Evolutionary conservation across 768 basidiomycete species (phyloP), one percentile per base, ranked within the genome.

Genomic region (Hypsizygus marmoreus): DNA sequence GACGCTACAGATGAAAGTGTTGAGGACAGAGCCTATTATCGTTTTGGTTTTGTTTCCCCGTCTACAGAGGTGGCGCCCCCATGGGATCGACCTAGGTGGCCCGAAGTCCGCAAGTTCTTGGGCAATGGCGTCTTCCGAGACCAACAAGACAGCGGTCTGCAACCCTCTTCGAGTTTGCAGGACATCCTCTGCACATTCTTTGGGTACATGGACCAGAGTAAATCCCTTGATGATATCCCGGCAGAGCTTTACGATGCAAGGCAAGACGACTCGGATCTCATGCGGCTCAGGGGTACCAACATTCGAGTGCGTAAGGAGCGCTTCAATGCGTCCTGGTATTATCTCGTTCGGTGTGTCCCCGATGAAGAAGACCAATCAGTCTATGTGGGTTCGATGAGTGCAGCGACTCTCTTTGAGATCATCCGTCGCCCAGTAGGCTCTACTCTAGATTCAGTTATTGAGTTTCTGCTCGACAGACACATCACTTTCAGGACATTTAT

Each of bases 401-500:
- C 51, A 14, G 39, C 47, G 13, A 20, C 42, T 28, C 34, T 50
- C 31, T 1, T 49, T n/a, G 50, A 55, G 42, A 35, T 52, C n/a
- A 25, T 47, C 11, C 33, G 40, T 26, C 45, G 23, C 23, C 5
- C 28, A 6, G 12, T n/a, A 20, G 38, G 32, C 22, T 17, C 41
- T 28, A 25, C 32, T 12, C 31, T 46, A 9, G 19, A 29, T 10
- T 11, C 16, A 13, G 40, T 58, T 20, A 32, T 30, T 12, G 7
- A 11, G 19, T 12, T 37, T 17, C 31, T 55, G 11, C 35, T 52
- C 10, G 41, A 47, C 20, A 30, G 36, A 17, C 45, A 53, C 11
- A 52, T 47, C 10, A 22, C 50, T 11, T 50, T 54, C 28, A 47
- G 49, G 11, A 45, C 54, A 5, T 47, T 33, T 44, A 40, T 45